phyloP scores from a whole-genome alignment of 2,329 filamentous ascomycete species.

The Verticillium nubilum region DNA sequence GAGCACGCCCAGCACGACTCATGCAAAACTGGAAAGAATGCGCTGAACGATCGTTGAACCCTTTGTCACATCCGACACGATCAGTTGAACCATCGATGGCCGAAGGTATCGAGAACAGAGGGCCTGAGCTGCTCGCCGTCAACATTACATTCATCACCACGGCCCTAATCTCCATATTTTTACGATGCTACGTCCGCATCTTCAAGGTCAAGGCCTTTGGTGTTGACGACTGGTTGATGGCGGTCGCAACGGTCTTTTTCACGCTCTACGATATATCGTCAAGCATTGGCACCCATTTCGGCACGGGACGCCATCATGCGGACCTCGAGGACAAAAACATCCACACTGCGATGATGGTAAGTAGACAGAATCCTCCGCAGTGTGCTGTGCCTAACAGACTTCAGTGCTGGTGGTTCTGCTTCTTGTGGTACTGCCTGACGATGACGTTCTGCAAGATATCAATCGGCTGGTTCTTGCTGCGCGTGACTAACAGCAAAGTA shows the following conservation, averaged over 20 bases:
- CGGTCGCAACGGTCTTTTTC: slow-evolving; percentile 27
- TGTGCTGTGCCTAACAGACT: slow-evolving; percentile 3
- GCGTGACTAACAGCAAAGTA: slow-evolving; percentile 26
- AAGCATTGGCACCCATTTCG: slow-evolving; percentile 28
- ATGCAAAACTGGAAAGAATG: background rate
- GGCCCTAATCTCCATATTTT: slow-evolving; percentile 18
- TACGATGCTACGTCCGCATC: slow-evolving; percentile 29
- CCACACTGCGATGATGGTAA: slow-evolving; percentile 1
- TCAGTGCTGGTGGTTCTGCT: slow-evolving; percentile 28
- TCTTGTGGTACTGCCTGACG: slow-evolving; percentile 26
- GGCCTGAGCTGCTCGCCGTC: slow-evolving; percentile 26
- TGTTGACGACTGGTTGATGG: slow-evolving; percentile 33
- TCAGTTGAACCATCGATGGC: background rate
- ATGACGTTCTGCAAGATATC: slow-evolving; percentile 36
- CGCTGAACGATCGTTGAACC: background rate
- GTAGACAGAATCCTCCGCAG: slow-evolving; percentile 21
- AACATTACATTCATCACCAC: slow-evolving; percentile 20
- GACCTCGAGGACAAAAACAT: slow-evolving; percentile 22
- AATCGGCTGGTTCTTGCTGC: slow-evolving; percentile 35
- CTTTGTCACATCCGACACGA: background rate
- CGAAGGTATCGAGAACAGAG: slow-evolving; percentile 20
- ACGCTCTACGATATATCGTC: slow-evolving; percentile 25
- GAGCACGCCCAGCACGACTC: background rate
- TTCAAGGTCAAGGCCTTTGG: slow-evolving; percentile 31
- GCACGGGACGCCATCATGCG: slow-evolving; percentile 31